Percentiles rank a stretch among this genome's conserved stretches.
These are phyloP conservation scores for Scalesia atractyloides DNA, from an alignment of 129 eudicot species.

Conservation along the genomic window DNA sequence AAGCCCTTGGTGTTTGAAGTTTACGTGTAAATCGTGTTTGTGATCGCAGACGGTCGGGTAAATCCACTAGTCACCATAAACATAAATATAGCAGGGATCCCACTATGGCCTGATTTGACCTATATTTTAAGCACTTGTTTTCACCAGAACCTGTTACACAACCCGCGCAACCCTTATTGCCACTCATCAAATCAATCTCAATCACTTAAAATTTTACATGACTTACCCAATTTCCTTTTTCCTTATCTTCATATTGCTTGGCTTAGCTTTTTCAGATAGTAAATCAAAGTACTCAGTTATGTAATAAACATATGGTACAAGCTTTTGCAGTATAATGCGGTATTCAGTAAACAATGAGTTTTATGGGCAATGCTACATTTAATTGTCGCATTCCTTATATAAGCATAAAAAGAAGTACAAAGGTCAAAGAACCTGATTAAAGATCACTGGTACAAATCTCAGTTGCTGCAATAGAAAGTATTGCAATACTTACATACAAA, in stretches of 20 bases:
- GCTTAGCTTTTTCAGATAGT: not conserved
- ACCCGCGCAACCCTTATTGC: too few relatives aligned
- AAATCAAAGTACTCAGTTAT: not conserved
- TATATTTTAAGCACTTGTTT: too few relatives aligned
- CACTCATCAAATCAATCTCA: not conserved
- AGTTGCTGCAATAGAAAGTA: constrained; percentile 12
- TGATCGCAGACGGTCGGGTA: too few relatives aligned
- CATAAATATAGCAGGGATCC: too few relatives aligned
- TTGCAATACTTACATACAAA: constrained; percentile 12
- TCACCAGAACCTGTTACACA: too few relatives aligned
- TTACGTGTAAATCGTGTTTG: too few relatives aligned
- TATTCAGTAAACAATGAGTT: constrained; percentile 1
- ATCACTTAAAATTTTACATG: too few relatives aligned
- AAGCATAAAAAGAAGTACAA: constrained; percentile 4
- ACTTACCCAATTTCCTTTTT: too few relatives aligned
- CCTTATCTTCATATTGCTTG: not conserved
- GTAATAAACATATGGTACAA: not conserved
- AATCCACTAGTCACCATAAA: too few relatives aligned
- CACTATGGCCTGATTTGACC: too few relatives aligned
- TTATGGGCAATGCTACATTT: constrained; percentile 16
- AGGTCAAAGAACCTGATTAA: constrained; percentile 13
- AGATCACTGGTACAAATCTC: constrained; percentile 9
- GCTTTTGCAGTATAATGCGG: not conserved
- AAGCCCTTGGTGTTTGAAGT: too few relatives aligned
- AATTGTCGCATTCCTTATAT: not conserved